phyloP scores from a whole-genome alignment of 257 asterid species.

The Solanum sejunctum region DNA sequence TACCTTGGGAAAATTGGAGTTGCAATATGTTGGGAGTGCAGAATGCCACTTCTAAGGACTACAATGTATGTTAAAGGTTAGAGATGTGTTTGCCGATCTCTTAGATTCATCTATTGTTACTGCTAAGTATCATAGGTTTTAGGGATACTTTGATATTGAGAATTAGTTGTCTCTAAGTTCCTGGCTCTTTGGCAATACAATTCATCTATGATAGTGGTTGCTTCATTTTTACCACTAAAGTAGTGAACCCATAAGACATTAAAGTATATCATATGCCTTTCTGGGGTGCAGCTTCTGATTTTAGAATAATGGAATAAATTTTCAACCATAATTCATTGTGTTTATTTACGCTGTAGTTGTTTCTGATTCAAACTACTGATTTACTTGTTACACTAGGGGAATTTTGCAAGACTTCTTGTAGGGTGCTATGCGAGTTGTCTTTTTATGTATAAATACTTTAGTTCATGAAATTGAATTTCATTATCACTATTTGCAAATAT shows the following conservation, averaged over 20 bases:
- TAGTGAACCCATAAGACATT: not conserved
- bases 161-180: not conserved
- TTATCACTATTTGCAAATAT: not conserved
- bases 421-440: not conserved
- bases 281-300: not conserved
- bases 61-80: slow-evolving; percentile 91
- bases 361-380: not conserved
- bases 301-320: not conserved
- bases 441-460: not conserved
- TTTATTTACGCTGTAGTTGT: not conserved
- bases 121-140: not conserved
- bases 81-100: not conserved
- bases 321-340: not conserved
- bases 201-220: not conserved
- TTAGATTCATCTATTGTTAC: not conserved
- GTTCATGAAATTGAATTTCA: not conserved
- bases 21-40: slow-evolving; percentile 97
- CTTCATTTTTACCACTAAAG: not conserved
- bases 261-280: not conserved
- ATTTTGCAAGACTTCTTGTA: not conserved
- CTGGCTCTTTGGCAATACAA: not conserved
- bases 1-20: slow-evolving; percentile 92
- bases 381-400: not conserved
- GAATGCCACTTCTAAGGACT: slow-evolving; percentile 89
- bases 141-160: not conserved